Percentiles rank a stretch among this genome's conserved stretches.
phyloP scores from a whole-genome alignment of 306 rosid genomes.

The Trichosanthes truncata region DNA sequence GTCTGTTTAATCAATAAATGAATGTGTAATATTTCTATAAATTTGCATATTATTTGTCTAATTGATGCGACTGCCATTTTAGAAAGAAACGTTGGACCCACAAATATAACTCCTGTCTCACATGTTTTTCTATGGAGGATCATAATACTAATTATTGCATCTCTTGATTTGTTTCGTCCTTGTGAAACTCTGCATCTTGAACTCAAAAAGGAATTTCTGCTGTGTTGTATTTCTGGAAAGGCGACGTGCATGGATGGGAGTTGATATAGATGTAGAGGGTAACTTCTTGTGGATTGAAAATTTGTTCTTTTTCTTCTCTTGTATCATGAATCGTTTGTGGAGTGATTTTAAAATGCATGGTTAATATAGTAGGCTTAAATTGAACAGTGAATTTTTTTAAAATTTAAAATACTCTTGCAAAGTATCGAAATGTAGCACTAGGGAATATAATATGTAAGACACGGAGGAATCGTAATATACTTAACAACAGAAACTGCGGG shows the following conservation, averaged over 20 bases:
- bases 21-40: not conserved
- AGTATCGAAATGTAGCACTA: not conserved
- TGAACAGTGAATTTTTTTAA: not conserved
- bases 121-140: not conserved
- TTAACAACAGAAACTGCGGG: not conserved
- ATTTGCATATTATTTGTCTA: not conserved
- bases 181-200: not conserved
- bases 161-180: not conserved
- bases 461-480: not conserved
- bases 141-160: not conserved
- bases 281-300: not conserved
- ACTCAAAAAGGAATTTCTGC: not conserved
- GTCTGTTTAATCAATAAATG: not conserved
- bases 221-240: not conserved
- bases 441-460: not conserved
- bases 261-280: not conserved
- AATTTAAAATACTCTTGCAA: not conserved
- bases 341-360: not conserved
- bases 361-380: not conserved
- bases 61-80: not conserved
- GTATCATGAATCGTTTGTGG: not conserved
- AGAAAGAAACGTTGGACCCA: not conserved
- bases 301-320: not conserved
- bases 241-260: not conserved
- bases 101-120: not conserved